phyloP scores from a whole-genome alignment of 140 eudicot genomes.

The Bidens hawaiensis region DNA sequence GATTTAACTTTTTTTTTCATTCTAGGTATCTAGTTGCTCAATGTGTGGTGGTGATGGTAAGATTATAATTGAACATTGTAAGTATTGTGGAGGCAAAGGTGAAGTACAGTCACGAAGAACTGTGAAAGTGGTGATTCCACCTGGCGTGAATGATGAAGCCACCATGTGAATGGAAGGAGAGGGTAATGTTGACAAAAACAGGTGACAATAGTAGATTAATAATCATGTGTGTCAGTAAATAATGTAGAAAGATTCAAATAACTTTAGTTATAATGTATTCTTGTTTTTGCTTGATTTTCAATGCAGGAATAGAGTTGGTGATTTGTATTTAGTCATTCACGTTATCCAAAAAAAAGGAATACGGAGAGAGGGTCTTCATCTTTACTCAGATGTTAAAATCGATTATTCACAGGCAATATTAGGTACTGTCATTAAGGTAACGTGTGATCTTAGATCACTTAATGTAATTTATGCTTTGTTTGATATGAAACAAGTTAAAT shows the following conservation, averaged over 20 bases:
- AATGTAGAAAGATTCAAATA: neutral
- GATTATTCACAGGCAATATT: conserved; percentile 88
- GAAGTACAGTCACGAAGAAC: conserved; percentile 40
- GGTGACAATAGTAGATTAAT: conserved; percentile 25
- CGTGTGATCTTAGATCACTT: neutral
- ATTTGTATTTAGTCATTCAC: conserved; percentile 68
- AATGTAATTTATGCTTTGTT: conserved; percentile 1
- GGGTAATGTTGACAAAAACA: conserved; percentile 60
- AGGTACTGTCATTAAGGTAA: conserved; percentile 82
- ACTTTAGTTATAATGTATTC: conserved; percentile 1
- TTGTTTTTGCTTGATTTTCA: conserved; percentile 4
- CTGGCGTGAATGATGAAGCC: conserved; percentile 77
- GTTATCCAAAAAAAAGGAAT: conserved; percentile 66
- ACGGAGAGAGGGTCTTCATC: conserved; percentile 72
- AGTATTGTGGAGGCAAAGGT: conserved; percentile 66
- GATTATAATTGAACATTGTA: conserved; percentile 58
- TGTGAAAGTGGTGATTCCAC: conserved; percentile 62
- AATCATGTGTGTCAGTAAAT: neutral
- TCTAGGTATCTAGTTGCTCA: conserved; percentile 72
- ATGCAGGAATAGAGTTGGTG: conserved; percentile 75
- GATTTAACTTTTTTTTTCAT: no score
- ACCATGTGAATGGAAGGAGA: conserved; percentile 76
- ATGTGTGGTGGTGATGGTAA: conserved; percentile 82
- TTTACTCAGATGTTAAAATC: conserved; percentile 62
- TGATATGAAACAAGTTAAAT: neutral